Evolutionary conservation across 164 flowering plant genomes (phyloP), one percentile per base, ranked within the genome.

Genomic region (Warburgia ugandensis): DNA sequence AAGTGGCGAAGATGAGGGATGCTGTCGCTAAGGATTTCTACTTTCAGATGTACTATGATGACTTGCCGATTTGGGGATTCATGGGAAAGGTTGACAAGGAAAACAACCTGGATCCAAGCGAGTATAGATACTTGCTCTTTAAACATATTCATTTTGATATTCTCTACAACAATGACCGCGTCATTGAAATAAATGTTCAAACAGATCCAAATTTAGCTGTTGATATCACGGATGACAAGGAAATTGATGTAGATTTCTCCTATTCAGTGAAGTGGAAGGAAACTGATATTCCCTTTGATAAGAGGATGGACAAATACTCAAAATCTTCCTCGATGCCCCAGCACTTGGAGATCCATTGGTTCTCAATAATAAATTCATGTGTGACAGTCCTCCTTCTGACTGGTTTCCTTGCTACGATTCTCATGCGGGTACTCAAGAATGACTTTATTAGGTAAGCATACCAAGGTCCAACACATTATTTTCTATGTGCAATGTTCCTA

Each of bases 241-340:
- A 69, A 31, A 60, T 54, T 17, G 57, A 45, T 22, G 67, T 69
- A 26, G 69, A 65, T 8, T 66, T 69, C 52, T 52, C 61, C 43
- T 69, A 69, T 19, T 57, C 63, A 7, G 70, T 65, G 44, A 69
- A 57, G 29, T 69, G 73, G 73, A 65, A 65, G 44, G 67, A 65
- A 39, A 65, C 67, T 13, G 49, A 53, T 33, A 65, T 48, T 5
- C 67, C 70, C 20, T 69, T 65, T 26, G 73, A 69, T 50, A 69
- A 61, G 56, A 65, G 73, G 50, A 69, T 69, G 73, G 67, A 69
- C 10, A 65, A 65, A 29, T 69, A 61, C 50, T 53, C 69, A 5
- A 57, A 58, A 30, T 56, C 60, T 30, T 69, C 70, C 16, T 65
- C 67, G 8, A 36, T 61, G 52, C 70, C 67, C 13, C 73, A 65